Conservation (phyloP, 75 land plant genomes). For the Cunninghamia lanceolata region DNA sequence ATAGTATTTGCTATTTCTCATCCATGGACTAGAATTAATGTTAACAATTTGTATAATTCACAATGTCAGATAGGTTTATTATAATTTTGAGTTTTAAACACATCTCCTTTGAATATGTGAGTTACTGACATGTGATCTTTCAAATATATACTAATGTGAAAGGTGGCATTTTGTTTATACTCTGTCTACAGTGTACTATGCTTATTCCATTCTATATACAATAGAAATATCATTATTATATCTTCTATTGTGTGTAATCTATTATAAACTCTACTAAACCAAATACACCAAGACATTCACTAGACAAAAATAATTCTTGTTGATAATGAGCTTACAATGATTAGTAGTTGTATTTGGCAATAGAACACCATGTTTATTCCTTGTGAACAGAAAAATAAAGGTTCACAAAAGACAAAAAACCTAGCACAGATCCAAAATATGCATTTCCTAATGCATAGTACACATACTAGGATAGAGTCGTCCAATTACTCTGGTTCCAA, state of each 20-base stretch:
- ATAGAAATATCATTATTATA: neutral
- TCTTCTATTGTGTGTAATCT: neutral
- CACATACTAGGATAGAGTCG: conserved; percentile 76
- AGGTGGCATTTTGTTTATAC: neutral
- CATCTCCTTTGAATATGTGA: neutral
- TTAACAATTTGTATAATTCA: neutral
- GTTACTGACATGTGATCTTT: neutral
- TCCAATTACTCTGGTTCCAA: conserved; percentile 81
- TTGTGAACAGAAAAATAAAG: conserved; percentile 19
- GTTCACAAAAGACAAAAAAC: neutral
- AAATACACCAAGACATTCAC: neutral
- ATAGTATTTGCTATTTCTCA: neutral
- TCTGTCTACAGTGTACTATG: neutral
- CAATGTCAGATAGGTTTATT: neutral
- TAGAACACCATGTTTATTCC: conserved; percentile 92
- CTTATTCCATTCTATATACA: too few species aligned
- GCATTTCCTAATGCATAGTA: neutral
- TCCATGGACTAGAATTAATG: neutral
- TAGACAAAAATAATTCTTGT: neutral
- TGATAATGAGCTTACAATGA: conserved; percentile 52
- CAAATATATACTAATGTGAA: neutral
- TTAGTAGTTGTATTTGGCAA: conserved; percentile 93
- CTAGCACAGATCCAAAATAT: neutral
- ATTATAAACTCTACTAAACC: neutral
- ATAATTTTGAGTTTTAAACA: neutral